Evolutionary conservation across 768 basidiomycete species (phyloP).

Genomic region (Rhodocollybia butyracea): DNA sequence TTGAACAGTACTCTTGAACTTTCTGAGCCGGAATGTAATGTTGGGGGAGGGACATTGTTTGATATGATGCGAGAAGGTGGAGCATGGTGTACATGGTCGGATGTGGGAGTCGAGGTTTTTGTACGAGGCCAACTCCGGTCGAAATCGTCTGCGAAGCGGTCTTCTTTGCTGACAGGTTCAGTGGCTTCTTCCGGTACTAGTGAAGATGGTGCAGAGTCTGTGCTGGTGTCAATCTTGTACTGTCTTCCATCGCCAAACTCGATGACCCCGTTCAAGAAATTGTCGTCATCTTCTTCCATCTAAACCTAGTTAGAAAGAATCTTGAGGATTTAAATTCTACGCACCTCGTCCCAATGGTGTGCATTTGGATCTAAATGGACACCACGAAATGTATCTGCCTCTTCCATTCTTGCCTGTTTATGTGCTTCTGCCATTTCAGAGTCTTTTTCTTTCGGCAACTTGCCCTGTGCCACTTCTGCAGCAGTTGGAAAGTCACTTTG

Average conservation of each 20-base stretch:
- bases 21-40: slow-evolving; percentile 41
- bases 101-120: slow-evolving; percentile 41
- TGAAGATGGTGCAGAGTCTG: slow-evolving; percentile 27
- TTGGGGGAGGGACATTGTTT: slow-evolving; percentile 26
- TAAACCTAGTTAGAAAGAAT: slow-evolving; percentile 23
- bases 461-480: slow-evolving; percentile 88
- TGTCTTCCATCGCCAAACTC: slow-evolving; percentile 92
- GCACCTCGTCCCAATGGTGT: slow-evolving; percentile 97
- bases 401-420: slow-evolving; percentile 69
- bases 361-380: slow-evolving; percentile 91
- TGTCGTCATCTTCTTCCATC: slow-evolving; percentile 93
- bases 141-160: slow-evolving; percentile 90
- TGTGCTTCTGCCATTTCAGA: slow-evolving; percentile 51
- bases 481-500: slow-evolving; percentile 91
- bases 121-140: slow-evolving; percentile 95
- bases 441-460: slow-evolving; percentile 27
- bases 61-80: background rate
- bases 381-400: slow-evolving; percentile 92
- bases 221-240: slow-evolving; percentile 71
- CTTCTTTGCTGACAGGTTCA: slow-evolving; percentile 72
- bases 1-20: slow-evolving; percentile 87
- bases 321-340: slow-evolving; percentile 23
- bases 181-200: slow-evolving; percentile 19
- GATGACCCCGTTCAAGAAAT: slow-evolving; percentile 84
- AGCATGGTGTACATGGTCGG: slow-evolving; percentile 11